These are phyloP conservation scores for Linderina pennispora DNA, from an alignment of 192 early-diverging fungal genomes.

Conservation along the genomic window DNA sequence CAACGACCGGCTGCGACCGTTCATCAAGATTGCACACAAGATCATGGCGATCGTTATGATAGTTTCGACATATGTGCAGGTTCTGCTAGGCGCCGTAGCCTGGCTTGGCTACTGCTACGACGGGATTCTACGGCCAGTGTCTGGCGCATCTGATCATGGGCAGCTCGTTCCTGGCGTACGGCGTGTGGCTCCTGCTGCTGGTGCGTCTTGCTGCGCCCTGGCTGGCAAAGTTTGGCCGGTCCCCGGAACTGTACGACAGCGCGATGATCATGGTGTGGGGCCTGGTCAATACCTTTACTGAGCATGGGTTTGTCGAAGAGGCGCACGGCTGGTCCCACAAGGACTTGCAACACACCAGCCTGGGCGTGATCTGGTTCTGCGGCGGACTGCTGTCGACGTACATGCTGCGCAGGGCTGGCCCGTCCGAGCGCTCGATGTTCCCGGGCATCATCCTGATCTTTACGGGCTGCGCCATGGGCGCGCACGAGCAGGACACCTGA, in stretches of 20 bases:
- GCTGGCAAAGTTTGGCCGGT: conserved; percentile 49
- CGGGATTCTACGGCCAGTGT: conserved; percentile 58
- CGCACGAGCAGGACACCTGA: conserved; percentile 53
- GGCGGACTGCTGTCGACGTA: conserved; percentile 55
- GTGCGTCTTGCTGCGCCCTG: conserved; percentile 55
- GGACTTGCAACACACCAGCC: conserved; percentile 61
- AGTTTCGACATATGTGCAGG: conserved; percentile 57
- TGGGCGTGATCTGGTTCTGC: conserved; percentile 65
- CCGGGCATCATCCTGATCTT: conserved; percentile 57
- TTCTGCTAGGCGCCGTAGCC: conserved; percentile 60
- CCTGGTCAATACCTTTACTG: conserved; percentile 64
- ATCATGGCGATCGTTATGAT: conserved; percentile 47
- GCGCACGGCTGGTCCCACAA: conserved; percentile 56
- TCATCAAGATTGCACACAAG: conserved; percentile 47
- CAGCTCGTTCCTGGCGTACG: conserved; percentile 62
- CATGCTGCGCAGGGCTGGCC: conserved; percentile 32
- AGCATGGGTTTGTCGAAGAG: conserved; percentile 53
- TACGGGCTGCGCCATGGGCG: conserved; percentile 56
- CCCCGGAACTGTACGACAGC: conserved; percentile 67
- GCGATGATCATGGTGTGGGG: conserved; percentile 60
- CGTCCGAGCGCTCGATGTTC: conserved; percentile 50
- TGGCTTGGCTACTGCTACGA: conserved; percentile 57
- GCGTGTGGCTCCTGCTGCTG: conserved; percentile 52
- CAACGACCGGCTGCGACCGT: conserved; percentile 48
- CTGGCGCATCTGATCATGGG: conserved; percentile 71